Conservation (phyloP, 139 green algal genomes). For the Coccomyxa sp. region DNA sequence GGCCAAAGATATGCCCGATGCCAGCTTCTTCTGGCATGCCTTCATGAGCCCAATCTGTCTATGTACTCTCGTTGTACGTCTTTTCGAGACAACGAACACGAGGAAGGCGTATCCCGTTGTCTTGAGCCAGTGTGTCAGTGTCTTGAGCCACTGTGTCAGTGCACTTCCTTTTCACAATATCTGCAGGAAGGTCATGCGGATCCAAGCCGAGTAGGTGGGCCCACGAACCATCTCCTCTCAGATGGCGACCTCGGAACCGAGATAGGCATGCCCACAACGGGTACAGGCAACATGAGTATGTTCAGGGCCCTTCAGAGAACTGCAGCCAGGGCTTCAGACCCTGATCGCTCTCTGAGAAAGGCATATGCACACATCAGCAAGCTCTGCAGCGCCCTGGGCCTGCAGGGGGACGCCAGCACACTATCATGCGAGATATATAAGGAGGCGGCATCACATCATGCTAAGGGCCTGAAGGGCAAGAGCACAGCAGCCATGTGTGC, state of each 20-base stretch:
- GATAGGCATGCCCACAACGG: slow-evolving; percentile 48
- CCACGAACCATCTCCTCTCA: slow-evolving; percentile 75
- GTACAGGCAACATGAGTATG: neutral
- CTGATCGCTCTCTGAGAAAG: slow-evolving; percentile 21
- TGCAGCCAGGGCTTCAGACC: neutral
- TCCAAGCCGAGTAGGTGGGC: slow-evolving; percentile 78
- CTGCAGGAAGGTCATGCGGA: slow-evolving; percentile 75
- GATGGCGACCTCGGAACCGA: slow-evolving; percentile 78
- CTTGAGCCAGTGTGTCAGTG: neutral
- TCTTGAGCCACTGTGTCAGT: neutral
- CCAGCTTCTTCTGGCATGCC: neutral
- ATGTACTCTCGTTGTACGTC: neutral
- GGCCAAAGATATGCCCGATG: neutral
- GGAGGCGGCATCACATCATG: slow-evolving; percentile 57
- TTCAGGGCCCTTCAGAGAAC: slow-evolving; percentile 18
- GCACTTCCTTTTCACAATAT: neutral
- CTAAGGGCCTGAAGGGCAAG: slow-evolving; percentile 41
- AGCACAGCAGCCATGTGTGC: slow-evolving; percentile 64
- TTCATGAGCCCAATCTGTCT: neutral
- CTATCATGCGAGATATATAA: no score
- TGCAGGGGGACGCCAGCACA: slow-evolving; percentile 54
- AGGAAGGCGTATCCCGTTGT: neutral
- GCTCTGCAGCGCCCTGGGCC: slow-evolving; percentile 52
- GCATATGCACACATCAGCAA: slow-evolving; percentile 46
- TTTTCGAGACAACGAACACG: neutral